These are phyloP conservation scores for Centrapalus pauciflorus DNA, from an alignment of 129 eudicot species.

Conservation along the genomic window DNA sequence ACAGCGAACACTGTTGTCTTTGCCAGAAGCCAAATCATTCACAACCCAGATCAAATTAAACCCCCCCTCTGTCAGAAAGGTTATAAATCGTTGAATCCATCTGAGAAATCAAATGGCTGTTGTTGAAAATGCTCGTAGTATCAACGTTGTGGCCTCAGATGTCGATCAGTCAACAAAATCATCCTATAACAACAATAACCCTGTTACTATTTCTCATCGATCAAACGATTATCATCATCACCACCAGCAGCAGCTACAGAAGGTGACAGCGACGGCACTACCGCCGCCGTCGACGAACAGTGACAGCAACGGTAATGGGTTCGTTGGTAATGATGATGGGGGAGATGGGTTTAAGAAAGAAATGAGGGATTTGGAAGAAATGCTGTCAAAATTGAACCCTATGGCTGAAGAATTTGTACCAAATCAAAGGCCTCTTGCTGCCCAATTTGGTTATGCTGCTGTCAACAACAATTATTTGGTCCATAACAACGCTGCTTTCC, in stretches of 20 bases:
- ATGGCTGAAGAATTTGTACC: slow-evolving; percentile 85
- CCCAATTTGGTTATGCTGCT: slow-evolving; percentile 52
- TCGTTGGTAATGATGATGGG: slow-evolving; percentile 14
- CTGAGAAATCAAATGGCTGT: slow-evolving; percentile 22
- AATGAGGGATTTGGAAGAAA: slow-evolving; percentile 71
- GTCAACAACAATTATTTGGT: slow-evolving; percentile 32
- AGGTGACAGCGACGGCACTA: slow-evolving; percentile 12
- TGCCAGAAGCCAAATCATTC: neutral
- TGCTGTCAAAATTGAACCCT: slow-evolving; percentile 79
- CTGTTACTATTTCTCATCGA: slow-evolving; percentile 8
- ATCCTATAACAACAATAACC: slow-evolving; percentile 3
- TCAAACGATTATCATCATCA: slow-evolving; percentile 25
- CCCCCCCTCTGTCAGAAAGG: slow-evolving; percentile 6
- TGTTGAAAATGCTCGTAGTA: slow-evolving; percentile 11
- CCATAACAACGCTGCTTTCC: slow-evolving; percentile 28
- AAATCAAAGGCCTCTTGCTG: slow-evolving; percentile 27
- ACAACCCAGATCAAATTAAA: slow-evolving; percentile 19
- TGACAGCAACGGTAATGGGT: slow-evolving; percentile 1
- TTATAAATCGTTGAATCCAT: slow-evolving; percentile 6
- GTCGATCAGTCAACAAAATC: slow-evolving; percentile 27
- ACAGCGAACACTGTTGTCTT: slow-evolving; percentile 10
- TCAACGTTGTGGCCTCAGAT: slow-evolving; percentile 15
- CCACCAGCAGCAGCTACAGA: slow-evolving; percentile 7
- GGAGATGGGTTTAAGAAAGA: slow-evolving; percentile 56
- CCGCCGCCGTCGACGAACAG: neutral